Conservation (phyloP, 257 asterid species). For the Pogostemon cablin region DNA sequence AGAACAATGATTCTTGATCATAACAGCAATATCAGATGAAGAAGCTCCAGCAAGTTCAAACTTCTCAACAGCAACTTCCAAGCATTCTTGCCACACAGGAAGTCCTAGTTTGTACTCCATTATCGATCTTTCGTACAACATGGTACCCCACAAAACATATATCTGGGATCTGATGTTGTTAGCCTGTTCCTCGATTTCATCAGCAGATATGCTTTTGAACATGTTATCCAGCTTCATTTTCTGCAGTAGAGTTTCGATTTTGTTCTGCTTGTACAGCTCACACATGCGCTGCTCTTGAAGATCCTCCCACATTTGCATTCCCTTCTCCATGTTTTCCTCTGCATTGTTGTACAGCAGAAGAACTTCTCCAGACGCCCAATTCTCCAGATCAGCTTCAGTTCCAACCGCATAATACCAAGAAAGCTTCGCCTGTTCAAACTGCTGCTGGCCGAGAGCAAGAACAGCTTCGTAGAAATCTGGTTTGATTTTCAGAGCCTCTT, state of each 20-base stretch:
- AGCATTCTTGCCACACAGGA: conserved; percentile 89
- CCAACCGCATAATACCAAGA: conserved; percentile 79
- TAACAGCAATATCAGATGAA: conserved; percentile 77
- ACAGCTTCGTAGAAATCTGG: conserved; percentile 77
- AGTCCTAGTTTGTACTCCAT: conserved; percentile 82
- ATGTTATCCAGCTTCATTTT: conserved; percentile 59
- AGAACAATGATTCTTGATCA: conserved; percentile 87
- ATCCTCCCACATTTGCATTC: conserved; percentile 83
- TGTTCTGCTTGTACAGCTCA: conserved; percentile 47
- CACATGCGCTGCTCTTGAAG: conserved; percentile 52
- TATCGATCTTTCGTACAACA: conserved; percentile 87
- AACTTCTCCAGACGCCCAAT: conserved; percentile 68
- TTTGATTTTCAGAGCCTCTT: conserved; percentile 72
- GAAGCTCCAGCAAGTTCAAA: conserved; percentile 91
- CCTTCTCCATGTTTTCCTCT: conserved; percentile 83
- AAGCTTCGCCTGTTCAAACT: conserved; percentile 85
- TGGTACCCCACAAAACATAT: conserved; percentile 81
- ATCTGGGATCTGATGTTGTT: conserved; percentile 75
- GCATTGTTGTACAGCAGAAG: conserved; percentile 77
- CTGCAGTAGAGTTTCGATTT: conserved; percentile 46
- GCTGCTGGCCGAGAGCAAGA: conserved; percentile 81
- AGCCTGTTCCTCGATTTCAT: conserved; percentile 74
- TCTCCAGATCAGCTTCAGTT: conserved; percentile 55
- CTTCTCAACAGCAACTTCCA: conserved; percentile 83
- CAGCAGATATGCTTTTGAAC: conserved; percentile 57